Evolutionary conservation across 2,329 filamentous ascomycete species (phyloP).

Genomic region (Trichoderma harzianum): DNA sequence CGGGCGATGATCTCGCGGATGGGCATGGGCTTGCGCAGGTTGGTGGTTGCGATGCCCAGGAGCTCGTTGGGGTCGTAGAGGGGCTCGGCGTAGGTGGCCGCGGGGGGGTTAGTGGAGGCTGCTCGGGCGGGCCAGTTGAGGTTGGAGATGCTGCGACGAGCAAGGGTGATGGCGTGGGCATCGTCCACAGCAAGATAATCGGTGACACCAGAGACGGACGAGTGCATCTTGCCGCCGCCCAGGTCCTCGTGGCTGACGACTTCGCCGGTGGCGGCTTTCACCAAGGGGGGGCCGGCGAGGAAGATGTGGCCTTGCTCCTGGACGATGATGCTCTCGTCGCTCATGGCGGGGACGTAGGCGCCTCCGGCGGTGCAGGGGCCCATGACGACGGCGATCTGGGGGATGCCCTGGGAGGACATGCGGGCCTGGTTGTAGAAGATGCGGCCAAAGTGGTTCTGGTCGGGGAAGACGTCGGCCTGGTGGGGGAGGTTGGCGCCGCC

Average conservation of each 20-base stretch:
- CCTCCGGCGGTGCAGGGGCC: conserved; percentile 94
- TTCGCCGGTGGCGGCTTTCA: conserved; percentile 94
- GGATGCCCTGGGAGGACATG: conserved; percentile 85
- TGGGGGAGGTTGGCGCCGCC: conserved; percentile 93
- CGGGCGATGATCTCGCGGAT: conserved; percentile 89
- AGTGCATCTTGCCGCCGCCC: conserved; percentile 85
- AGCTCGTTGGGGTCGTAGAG: conserved; percentile 78
- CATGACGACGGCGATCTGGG: conserved; percentile 95
- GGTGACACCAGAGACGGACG: conserved; percentile 85
- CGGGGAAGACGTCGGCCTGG: conserved; percentile 93
- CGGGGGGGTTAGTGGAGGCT: conserved; percentile 36
- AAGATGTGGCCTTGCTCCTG: conserved; percentile 96
- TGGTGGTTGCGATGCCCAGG: conserved; percentile 83
- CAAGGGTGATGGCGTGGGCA: conserved; percentile 83
- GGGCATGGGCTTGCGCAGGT: conserved; percentile 79
- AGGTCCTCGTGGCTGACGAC: conserved; percentile 87
- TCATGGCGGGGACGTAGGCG: conserved; percentile 96
- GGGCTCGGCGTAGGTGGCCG: conserved; percentile 63
- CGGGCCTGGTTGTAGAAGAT: conserved; percentile 98
- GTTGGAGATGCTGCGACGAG: conserved; percentile 78
- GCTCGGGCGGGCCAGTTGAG: conserved; percentile 73
- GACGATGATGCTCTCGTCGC: conserved; percentile 95
- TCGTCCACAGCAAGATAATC: conserved; percentile 95
- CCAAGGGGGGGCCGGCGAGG: conserved; percentile 86
- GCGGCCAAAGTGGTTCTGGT: conserved; percentile 89